phyloP scores from a whole-genome alignment of 1,284 basidiomycete genomes.

The Amylostereum areolatum region DNA sequence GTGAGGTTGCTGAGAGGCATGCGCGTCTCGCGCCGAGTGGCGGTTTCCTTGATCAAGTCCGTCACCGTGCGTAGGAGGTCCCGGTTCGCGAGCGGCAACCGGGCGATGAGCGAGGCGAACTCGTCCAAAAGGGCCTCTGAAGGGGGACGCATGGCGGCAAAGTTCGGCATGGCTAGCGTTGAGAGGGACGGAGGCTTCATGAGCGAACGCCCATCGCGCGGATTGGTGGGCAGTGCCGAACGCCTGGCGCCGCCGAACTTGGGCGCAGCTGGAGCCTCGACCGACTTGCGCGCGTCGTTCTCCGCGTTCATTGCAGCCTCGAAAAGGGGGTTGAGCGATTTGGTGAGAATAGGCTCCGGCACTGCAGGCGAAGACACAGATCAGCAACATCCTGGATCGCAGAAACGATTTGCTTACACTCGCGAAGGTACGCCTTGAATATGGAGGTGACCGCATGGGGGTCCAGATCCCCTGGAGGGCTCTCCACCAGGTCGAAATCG shows the following conservation, averaged over 20 bases:
- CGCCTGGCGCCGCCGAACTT: constrained; percentile 7
- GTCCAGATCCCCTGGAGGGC: constrained; percentile 78
- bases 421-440: constrained; percentile 76
- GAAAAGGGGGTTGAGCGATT: constrained; percentile 62
- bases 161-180: constrained; percentile 64
- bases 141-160: constrained; percentile 51
- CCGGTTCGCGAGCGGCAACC: constrained; percentile 65
- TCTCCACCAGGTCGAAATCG: constrained; percentile 75
- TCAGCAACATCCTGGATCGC: constrained; percentile 5
- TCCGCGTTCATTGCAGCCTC: constrained; percentile 67
- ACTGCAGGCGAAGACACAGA: constrained; percentile 38
- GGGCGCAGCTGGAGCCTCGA: constrained; percentile 17
- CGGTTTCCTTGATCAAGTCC: constrained; percentile 67
- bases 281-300: constrained; percentile 28
- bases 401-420: constrained; percentile 46
- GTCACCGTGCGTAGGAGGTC: constrained; percentile 69
- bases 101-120: constrained; percentile 53
- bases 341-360: constrained; percentile 76
- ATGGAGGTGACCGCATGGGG: constrained; percentile 88
- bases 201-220: constrained; percentile 36
- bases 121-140: constrained; percentile 48
- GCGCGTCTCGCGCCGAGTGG: constrained; percentile 63
- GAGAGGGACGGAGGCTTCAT: constrained; percentile 74
- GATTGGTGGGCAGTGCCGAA: constrained; percentile 33
- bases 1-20: constrained; percentile 82